phyloP scores from a whole-genome alignment of 176 grass and related monocot genomes.

The Carex parvula region DNA sequence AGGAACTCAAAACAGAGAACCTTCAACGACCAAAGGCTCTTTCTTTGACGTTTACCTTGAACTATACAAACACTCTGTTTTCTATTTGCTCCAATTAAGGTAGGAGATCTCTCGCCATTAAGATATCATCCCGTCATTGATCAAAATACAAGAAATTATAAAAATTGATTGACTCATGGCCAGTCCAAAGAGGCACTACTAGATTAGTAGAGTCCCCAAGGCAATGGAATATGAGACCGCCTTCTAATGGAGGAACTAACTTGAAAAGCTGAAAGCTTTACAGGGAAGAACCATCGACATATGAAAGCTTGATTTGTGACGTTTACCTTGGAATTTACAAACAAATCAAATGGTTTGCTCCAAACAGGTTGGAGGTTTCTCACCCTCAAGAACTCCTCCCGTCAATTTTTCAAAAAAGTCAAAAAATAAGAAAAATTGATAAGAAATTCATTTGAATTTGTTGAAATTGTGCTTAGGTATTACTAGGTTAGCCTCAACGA shows the following conservation, averaged over 20 bases:
- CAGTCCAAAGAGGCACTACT: slow-evolving; percentile 45
- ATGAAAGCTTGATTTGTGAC: slow-evolving; percentile 42
- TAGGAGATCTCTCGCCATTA: slow-evolving; percentile 28
- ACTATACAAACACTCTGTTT: slow-evolving; percentile 44
- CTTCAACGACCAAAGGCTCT: slow-evolving; percentile 35
- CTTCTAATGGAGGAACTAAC: slow-evolving; percentile 29
- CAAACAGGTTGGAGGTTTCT: slow-evolving; percentile 28
- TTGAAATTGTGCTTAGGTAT: slow-evolving; percentile 41
- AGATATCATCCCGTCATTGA: slow-evolving; percentile 32
- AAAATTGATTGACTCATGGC: slow-evolving; percentile 53
- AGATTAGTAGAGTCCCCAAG: slow-evolving; percentile 40
- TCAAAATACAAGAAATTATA: background rate
- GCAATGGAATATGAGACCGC: slow-evolving; percentile 73
- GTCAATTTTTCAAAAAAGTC: background rate
- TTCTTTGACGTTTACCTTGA: slow-evolving; percentile 38
- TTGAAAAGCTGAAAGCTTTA: slow-evolving; percentile 7
- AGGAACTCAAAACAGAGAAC: slow-evolving; percentile 31
- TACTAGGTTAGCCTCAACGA: slow-evolving; percentile 61
- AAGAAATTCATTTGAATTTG: background rate
- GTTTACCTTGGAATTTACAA: slow-evolving; percentile 62
- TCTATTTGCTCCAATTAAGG: slow-evolving; percentile 32
- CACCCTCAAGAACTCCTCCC: slow-evolving; percentile 19
- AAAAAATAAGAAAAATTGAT: background rate
- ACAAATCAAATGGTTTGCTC: slow-evolving; percentile 38
- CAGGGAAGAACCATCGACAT: slow-evolving; percentile 36